Evolutionary conservation across 2,329 filamentous ascomycete genomes (phyloP), one percentile per base, ranked within the genome.

Genomic region (Cylindrodendrum hubeiense): DNA sequence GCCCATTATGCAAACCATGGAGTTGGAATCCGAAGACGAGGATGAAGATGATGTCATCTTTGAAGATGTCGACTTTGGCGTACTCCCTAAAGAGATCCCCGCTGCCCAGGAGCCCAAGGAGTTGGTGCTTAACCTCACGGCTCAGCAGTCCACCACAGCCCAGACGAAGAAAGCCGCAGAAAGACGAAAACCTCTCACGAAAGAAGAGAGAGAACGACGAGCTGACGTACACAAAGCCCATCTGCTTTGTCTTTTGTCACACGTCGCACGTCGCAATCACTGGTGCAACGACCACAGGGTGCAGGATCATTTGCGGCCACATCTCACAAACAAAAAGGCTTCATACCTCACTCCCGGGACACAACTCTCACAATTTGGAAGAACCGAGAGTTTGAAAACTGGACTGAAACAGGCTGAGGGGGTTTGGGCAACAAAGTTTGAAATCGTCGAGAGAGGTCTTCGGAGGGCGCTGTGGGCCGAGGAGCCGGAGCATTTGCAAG

Each of bases 171-270:
- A 74, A 41, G 66, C 67, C 2, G 73, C 67, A 0, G 81, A 84
- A 24, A 80, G 84, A 50, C 83, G 85, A 54, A 89, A 85, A 71
- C 83, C 85, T 2, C 79, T 89, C 4, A 87, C 79, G 24, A 86
- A 82, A 67, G 83, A 83, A 21, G 88, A 90, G 70, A 86, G 82
- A 66, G 79, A 80, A 46, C 81, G 77, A 15, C 89, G 95, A 21
- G 77, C 96, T 30, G 87, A 93, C 55, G 85, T 94, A n/a, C 96
- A 99, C 79, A 97, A 95, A 79, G 84, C 90, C 66, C 95, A 99
- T 79, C 70, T 98, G 0, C 81, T 98, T 15, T 97, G 93, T 76
- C 84, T 99, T 2, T 80, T 99, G 17, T 89, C 90, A 10, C 93
- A 98, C 78, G 86, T 91, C 17, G 87, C 92, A 69, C 84, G 89